phyloP scores from a whole-genome alignment of 2,329 filamentous ascomycete genomes.

The Fonsecaea pugnacius region DNA sequence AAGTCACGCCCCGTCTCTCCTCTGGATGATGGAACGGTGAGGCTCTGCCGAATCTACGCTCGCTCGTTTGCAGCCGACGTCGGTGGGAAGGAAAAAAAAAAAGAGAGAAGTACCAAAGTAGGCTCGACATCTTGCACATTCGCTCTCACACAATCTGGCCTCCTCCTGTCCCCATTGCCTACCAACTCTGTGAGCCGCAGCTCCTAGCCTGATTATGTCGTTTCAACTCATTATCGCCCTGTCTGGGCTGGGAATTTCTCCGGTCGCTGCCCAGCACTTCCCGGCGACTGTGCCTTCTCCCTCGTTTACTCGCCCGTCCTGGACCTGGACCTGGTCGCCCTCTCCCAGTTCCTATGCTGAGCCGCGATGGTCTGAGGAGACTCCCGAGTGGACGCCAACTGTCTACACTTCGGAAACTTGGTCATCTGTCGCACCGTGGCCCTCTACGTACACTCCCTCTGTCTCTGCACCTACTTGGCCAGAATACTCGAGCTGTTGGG shows the following conservation, averaged over 20 bases:
- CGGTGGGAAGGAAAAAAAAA: not conserved
- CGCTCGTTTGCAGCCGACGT: not conserved
- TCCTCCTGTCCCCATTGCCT: not conserved
- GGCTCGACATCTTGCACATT: slow-evolving; percentile 5
- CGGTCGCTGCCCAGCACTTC: slow-evolving; percentile 4
- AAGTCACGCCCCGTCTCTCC: not conserved
- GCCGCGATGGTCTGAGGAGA: slow-evolving; percentile 3
- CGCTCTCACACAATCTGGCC: slow-evolving; percentile 7
- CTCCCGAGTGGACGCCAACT: not conserved
- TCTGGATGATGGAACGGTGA: not conserved
- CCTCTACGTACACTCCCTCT: not conserved
- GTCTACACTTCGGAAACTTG: slow-evolving; percentile 10
- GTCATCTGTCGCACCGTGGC: slow-evolving; percentile 3
- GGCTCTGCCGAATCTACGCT: slow-evolving; percentile 10
- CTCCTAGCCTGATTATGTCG: slow-evolving; percentile 1
- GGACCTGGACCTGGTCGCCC: slow-evolving; percentile 2
- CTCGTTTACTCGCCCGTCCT: not conserved
- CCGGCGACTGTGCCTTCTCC: not conserved
- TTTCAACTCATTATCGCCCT: slow-evolving; percentile 6
- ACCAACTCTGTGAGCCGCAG: not conserved
- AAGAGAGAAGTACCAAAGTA: not conserved
- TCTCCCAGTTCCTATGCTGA: not conserved
- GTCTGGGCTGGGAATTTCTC: slow-evolving; percentile 6
- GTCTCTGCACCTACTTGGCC: not conserved
- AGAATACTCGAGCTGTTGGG: not conserved